Percentiles rank a stretch among this genome's conserved stretches.
Conservation (phyloP, 2,329 filamentous ascomycete genomes). For the Alternaria longipes region DNA sequence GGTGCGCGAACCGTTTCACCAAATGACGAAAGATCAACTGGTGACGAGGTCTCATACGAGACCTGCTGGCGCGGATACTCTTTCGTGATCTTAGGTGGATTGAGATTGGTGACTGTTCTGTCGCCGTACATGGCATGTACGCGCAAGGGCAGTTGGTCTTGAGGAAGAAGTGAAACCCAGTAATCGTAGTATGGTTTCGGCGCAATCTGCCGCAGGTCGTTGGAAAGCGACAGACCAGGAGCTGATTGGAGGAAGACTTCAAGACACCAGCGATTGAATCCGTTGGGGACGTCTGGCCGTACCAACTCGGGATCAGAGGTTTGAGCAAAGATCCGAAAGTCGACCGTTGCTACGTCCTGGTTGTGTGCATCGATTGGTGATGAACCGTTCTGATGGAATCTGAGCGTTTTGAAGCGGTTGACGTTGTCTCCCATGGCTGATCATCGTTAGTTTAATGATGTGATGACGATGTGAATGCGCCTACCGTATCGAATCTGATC, state of each 20-base stretch:
- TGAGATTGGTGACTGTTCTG: constrained; percentile 14
- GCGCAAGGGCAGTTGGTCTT: constrained; percentile 28
- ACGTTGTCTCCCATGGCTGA: constrained; percentile 37
- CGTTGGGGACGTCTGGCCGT: constrained; percentile 32
- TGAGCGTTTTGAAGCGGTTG: constrained; percentile 29
- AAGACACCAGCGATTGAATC: constrained; percentile 38
- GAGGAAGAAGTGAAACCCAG: constrained; percentile 36
- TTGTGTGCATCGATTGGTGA: constrained; percentile 38
- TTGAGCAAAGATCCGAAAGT: constrained; percentile 46
- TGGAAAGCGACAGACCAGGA: constrained; percentile 51
- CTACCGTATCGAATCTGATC: constrained; percentile 32
- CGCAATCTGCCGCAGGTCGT: constrained; percentile 33
- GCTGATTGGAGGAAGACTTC: constrained; percentile 52
- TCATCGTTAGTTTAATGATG: background rate
- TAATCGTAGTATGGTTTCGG: constrained; percentile 42
- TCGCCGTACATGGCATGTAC: constrained; percentile 31
- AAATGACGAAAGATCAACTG: constrained; percentile 15
- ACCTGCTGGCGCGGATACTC: constrained; percentile 30
- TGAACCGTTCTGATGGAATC: constrained; percentile 45
- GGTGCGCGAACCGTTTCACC: constrained; percentile 44
- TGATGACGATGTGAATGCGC: background rate
- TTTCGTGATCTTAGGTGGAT: constrained; percentile 25
- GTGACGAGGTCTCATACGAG: constrained; percentile 43
- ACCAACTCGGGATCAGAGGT: constrained; percentile 32
- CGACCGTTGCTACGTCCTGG: constrained; percentile 50